Conservation (phyloP, 306 rosid species). For the Fragaria vesca region DNA sequence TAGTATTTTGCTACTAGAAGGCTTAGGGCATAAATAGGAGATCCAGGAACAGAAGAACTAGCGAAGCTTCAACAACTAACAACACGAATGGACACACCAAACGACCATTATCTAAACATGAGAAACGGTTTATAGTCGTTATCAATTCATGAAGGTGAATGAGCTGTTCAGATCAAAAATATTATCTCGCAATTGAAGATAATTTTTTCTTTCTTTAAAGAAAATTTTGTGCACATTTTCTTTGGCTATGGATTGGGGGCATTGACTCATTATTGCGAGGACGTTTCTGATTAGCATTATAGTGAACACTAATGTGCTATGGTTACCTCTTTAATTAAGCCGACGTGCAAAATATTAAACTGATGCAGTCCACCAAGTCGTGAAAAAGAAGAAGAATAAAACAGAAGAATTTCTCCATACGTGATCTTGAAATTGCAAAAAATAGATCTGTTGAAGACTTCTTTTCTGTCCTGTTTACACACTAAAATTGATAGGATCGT, state of each 20-base stretch:
- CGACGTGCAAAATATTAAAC: too few species aligned
- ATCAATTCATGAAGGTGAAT: neutral
- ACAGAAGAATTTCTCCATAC: neutral
- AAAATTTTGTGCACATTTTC: too few species aligned
- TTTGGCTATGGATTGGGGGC: neutral
- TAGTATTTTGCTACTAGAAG: neutral
- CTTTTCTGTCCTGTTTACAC: too few species aligned
- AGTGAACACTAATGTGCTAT: neutral
- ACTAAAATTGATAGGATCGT: too few species aligned
- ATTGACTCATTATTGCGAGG: neutral
- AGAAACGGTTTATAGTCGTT: neutral
- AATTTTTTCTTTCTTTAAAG: too few species aligned
- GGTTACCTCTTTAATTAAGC: neutral
- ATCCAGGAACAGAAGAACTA: neutral
- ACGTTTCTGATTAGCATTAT: neutral
- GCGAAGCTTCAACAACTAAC: neutral
- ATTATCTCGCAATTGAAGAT: too few species aligned
- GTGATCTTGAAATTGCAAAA: neutral
- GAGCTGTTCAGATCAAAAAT: neutral
- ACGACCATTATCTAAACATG: neutral
- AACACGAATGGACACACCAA: neutral
- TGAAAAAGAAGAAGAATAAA: neutral
- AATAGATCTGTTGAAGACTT: neutral
- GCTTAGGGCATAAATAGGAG: neutral
- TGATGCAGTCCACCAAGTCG: neutral